These are phyloP conservation scores for Cicer bijugum DNA, from an alignment of 306 rosid species.

Conservation along the genomic window DNA sequence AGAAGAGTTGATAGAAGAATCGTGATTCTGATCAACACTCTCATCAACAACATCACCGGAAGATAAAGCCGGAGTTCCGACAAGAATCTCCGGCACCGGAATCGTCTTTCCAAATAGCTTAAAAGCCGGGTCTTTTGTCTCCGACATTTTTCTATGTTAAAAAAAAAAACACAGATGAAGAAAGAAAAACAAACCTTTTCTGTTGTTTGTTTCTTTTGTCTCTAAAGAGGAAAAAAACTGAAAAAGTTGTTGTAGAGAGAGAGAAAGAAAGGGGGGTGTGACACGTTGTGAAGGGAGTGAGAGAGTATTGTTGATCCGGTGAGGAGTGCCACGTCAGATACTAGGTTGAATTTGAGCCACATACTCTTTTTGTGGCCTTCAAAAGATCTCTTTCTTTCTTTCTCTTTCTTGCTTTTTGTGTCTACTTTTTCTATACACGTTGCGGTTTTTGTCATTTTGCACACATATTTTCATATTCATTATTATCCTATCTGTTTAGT, in stretches of 20 bases:
- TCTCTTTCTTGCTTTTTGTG: slow-evolving; percentile 45
- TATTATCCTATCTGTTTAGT: no score
- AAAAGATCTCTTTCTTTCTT: slow-evolving; percentile 32
- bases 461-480: not conserved
- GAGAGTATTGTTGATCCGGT: slow-evolving; percentile 43
- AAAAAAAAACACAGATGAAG: not conserved
- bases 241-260: slow-evolving; percentile 39
- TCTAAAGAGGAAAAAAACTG: not conserved
- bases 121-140: slow-evolving; percentile 57
- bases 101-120: slow-evolving; percentile 88
- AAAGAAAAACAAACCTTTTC: not conserved
- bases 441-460: slow-evolving; percentile 2
- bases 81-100: slow-evolving; percentile 51
- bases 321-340: slow-evolving; percentile 48
- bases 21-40: slow-evolving; percentile 27
- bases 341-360: slow-evolving; percentile 46
- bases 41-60: slow-evolving; percentile 35
- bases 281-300: slow-evolving; percentile 46
- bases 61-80: slow-evolving; percentile 12
- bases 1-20: slow-evolving; percentile 44
- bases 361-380: slow-evolving; percentile 43
- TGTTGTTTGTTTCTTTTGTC: slow-evolving; percentile 20
- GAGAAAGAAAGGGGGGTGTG: slow-evolving; percentile 37
- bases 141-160: slow-evolving; percentile 52
- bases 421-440: slow-evolving; percentile 24